Base-by-base conservation (phyloP, 2,329 filamentous ascomycete species). In the Microcera coccophila region DNA sequence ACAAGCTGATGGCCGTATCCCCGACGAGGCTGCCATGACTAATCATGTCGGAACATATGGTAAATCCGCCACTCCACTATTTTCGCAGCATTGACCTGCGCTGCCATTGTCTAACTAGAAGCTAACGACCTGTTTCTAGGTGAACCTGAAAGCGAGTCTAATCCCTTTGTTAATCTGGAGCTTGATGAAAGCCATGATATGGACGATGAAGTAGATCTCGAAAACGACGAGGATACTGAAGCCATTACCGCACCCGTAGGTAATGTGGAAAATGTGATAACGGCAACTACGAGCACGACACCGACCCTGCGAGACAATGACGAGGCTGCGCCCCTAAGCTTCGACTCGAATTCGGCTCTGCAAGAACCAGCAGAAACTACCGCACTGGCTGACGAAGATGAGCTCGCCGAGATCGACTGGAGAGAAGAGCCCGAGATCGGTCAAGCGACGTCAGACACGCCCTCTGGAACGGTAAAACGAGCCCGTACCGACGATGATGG, bases 301-400 rank as follows among this genome's bases (percentile, higher is more conserved):
- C 55, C 61, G 20, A 65, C 63, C 4, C 48, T 66, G 24, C 52
- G 58, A 37, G 65, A 60, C 34, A 60, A 63, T 26, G 63, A 58
- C 28, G 61, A 64, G 22, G 56, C 49, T 18, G 52, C 47, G 18
- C 51, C 52, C 29, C 41, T 55, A 29, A 45, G 51, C 20, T 52
- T 54, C 29, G 57, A 62, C 16, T 43, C 52, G 8, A 47, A 52
- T 24, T 48, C 46, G 19, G 42, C 45, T 14, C 48, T 49, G 33
- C 44, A 49, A 10, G 53, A 58, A 26, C 35, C 44, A 4, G 56
- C 58, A 10, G 57, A 59, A 12, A 44, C 41, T 24, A 39, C 46
- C n/a, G 46, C 49, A 18, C 29, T 20, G 8, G 39, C 21, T 14
- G 46, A 57, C 17, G 46, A 50, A 12, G 54, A 60, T 18, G 54